Evolutionary conservation across 1,284 basidiomycete genomes (phyloP), one percentile per base, ranked within the genome.

Genomic region (Malassezia brasiliensis): DNA sequence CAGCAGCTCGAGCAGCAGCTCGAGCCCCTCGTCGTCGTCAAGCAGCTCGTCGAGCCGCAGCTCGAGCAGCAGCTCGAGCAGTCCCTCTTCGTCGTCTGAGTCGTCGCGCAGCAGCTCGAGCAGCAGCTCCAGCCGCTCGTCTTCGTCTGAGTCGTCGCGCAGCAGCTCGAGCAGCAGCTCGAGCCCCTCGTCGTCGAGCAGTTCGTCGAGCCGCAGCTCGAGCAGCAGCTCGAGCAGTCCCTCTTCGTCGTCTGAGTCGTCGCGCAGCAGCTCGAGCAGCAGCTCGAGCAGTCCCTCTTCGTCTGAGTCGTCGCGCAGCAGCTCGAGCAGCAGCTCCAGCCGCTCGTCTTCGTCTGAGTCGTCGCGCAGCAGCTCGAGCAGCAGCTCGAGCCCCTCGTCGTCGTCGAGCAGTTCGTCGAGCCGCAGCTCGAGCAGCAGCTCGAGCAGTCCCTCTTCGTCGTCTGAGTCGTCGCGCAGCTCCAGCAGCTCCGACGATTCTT

Each of bases 351-450:
- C 17, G 15, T n/a, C 36, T 6, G 17, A 38, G n/a, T n/a, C n/a
- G n/a, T n/a, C n/a, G n/a, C n/a, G n/a, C n/a, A n/a, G n/a, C n/a
- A n/a, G n/a, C n/a, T n/a, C n/a, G n/a, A n/a, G n/a, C n/a, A 5
- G 12, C 12, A 8, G 8, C n/a, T 6, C 8, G 8, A 44, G 9
- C 41, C 25, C 41, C 19, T 38, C 17, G 12, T 38, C 36, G 8
- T n/a, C 12, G 36, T n/a, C 31, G 59, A 62, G 39, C 59, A 14
- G 59, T 68, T n/a, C n/a, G n/a, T n/a, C n/a, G n/a, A n/a, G n/a
- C n/a, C n/a, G n/a, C n/a, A n/a, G n/a, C n/a, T n/a, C n/a, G n/a
- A n/a, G n/a, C n/a, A n/a, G n/a, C n/a, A 38, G 36, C 36, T 38
- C 17, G 8, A 38, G 17, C 15, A 5, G 36, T 15, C 14, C 12